A percentile compares a stretch with the other conserved stretches of the same genome.
These are phyloP conservation scores for Erodium trifolium DNA, from an alignment of 441 rosid genomes.

Conservation along the genomic window DNA sequence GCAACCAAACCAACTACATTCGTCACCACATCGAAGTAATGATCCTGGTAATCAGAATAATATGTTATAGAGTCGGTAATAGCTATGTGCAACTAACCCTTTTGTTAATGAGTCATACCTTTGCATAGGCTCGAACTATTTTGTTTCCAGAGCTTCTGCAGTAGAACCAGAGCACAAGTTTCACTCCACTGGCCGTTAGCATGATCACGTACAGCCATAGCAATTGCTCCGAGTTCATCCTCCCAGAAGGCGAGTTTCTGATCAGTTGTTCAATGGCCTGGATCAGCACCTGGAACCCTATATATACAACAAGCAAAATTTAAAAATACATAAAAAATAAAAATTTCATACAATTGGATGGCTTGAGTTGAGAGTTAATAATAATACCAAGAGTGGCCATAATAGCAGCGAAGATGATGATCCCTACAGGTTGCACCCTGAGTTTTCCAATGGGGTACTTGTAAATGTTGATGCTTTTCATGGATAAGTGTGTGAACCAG, in stretches of 20 bases:
- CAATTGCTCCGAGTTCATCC: not conserved
- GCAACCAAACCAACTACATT: conserved; percentile 5
- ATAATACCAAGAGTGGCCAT: not conserved
- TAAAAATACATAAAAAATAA: no score
- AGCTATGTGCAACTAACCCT: no score
- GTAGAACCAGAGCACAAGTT: not conserved
- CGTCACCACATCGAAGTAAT: not conserved
- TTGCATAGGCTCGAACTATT: conserved; percentile 1
- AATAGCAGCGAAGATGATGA: not conserved
- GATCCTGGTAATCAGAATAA: not conserved
- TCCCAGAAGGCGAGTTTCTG: not conserved
- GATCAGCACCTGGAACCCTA: conserved; percentile 2
- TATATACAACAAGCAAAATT: not conserved
- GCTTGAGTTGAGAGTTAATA: no score
- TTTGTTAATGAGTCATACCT: not conserved
- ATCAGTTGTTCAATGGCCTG: not conserved
- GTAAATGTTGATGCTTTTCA: not conserved
- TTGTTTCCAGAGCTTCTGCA: not conserved
- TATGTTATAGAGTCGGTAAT: no score
- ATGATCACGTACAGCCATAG: not conserved
- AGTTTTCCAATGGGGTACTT: conserved; percentile 4
- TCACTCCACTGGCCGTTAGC: not conserved
- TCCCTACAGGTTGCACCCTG: not conserved
- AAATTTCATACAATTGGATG: no score
- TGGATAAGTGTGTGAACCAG: not conserved